Percentiles rank a stretch among this genome's conserved stretches.
Conservation (phyloP, 1,284 basidiomycete species). For the Malassezia furfur region DNA sequence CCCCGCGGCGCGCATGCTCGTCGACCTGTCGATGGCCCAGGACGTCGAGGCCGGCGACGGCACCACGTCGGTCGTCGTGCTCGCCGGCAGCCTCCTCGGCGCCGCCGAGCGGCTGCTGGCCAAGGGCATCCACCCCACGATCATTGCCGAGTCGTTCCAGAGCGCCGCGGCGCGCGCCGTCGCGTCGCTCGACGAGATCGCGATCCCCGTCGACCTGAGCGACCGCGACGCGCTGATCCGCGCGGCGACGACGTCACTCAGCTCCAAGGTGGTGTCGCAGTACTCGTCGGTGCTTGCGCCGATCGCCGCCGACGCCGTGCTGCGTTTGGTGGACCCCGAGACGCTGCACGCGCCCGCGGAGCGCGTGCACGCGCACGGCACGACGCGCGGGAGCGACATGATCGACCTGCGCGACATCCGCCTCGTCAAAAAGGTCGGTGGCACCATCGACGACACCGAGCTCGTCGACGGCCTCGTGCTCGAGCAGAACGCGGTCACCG, state of each 20-base stretch:
- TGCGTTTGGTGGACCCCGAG: conserved; percentile 29
- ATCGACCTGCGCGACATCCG: conserved; percentile 94
- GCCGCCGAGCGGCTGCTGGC: conserved; percentile 94
- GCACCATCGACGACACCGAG: conserved; percentile 98
- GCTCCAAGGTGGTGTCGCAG: conserved; percentile 99
- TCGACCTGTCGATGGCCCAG: conserved; percentile 94
- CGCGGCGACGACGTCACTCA: conserved; percentile 87
- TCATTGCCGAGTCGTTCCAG: conserved; percentile 91
- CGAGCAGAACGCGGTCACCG: conserved; percentile 83
- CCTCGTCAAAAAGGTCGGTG: conserved; percentile 95
- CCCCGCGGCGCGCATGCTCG: conserved; percentile 91
- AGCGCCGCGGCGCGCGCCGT: conserved; percentile 85
- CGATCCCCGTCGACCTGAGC: conserved; percentile 79
- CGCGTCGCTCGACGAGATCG: conserved; percentile 85
- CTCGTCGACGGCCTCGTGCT: conserved; percentile 91
- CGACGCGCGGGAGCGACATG: conserved; percentile 22
- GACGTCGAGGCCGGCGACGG: conserved; percentile 98
- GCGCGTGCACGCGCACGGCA: background rate
- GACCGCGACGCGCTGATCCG: conserved; percentile 78
- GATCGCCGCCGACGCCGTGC: conserved; percentile 90
- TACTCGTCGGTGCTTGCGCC: conserved; percentile 94
- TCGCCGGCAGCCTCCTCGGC: conserved; percentile 82
- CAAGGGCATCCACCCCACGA: conserved; percentile 91
- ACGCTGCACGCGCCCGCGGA: background rate
- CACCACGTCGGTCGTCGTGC: conserved; percentile 94